Evolutionary conservation across 2,329 filamentous ascomycete genomes (phyloP), one percentile per base, ranked within the genome.

Genomic region (Davidsoniella virescens): DNA sequence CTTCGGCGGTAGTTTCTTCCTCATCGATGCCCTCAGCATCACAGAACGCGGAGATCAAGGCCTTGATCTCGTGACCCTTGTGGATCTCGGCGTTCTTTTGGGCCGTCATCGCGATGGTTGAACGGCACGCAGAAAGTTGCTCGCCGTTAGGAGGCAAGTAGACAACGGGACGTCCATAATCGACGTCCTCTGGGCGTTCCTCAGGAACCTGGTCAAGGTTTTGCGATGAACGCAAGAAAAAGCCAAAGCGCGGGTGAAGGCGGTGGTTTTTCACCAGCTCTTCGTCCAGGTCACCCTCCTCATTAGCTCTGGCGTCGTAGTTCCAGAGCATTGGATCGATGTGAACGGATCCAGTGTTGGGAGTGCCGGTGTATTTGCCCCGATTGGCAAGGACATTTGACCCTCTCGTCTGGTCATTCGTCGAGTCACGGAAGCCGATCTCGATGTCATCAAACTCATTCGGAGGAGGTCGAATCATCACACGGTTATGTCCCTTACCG

Each of bases 381-480:
- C 74, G 67, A 18, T 71, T 71, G 8, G 51, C 47, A n/a, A 41
- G 36, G 6, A 53, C 47, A 29, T 46, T 50, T 9, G 42, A 33
- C 16, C 48, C 38, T 51, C 73, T 71, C 53, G 66, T 67, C 26
- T 70, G 68, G 55, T 75, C 72, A 53, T 78, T 78, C 54, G 69
- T 69, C 3, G 72, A 75, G 56, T 78, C 75, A 18, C 72, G 68
- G 59, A 76, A 78, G 12, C 75, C 75, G 54, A 79, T 78, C 57
- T 78, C 73, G 52, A 69, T 64, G 7, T 70, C 63, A 37, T 72
- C 65, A 51, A 69, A 77, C 47, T 67, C 62, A 54, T 71, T 72
- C 0, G 67, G 55, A 5, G 63, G 63, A 9, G 73, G 73, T 4
- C 59, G 59, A 41, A 75, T 62, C 57, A 78, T 68, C 50, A 77